Conservation (phyloP, 176 grass and related monocot species). For the Triticum timopheevii region DNA sequence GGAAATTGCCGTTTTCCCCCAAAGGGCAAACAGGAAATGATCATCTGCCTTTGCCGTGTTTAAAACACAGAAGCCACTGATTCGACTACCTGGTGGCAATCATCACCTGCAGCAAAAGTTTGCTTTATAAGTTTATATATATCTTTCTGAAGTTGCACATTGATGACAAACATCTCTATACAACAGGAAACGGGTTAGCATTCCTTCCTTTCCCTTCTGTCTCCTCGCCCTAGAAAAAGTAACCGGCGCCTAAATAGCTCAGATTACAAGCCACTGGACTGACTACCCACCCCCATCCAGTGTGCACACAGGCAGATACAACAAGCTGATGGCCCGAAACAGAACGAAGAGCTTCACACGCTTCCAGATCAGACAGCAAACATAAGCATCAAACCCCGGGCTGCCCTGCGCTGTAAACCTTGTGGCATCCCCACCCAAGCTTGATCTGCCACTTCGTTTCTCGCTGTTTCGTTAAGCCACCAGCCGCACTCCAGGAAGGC, state of each 20-base stretch:
- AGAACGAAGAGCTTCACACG: background rate
- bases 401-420: conserved; percentile 10
- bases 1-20: too few species aligned
- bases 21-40: too few species aligned
- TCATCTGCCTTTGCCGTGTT: too few species aligned
- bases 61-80: too few species aligned
- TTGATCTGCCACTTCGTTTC: conserved; percentile 26
- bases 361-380: conserved; percentile 17
- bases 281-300: conserved; percentile 3
- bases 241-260: conserved; percentile 41
- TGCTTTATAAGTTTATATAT: background rate
- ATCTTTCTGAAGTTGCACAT: conserved; percentile 43
- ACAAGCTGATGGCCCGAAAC: conserved; percentile 27
- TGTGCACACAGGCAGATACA: conserved; percentile 27
- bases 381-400: background rate
- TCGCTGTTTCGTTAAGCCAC: background rate
- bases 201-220: conserved; percentile 49
- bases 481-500: conserved; percentile 15
- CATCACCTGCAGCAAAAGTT: too few species aligned
- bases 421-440: background rate
- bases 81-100: too few species aligned
- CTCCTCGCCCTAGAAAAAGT: conserved; percentile 52
- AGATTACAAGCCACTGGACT: conserved; percentile 44
- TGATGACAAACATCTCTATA: conserved; percentile 53
- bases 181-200: conserved; percentile 41